phyloP scores from a whole-genome alignment of 1,284 basidiomycete genomes.

The Paramarasmius palmivorus region DNA sequence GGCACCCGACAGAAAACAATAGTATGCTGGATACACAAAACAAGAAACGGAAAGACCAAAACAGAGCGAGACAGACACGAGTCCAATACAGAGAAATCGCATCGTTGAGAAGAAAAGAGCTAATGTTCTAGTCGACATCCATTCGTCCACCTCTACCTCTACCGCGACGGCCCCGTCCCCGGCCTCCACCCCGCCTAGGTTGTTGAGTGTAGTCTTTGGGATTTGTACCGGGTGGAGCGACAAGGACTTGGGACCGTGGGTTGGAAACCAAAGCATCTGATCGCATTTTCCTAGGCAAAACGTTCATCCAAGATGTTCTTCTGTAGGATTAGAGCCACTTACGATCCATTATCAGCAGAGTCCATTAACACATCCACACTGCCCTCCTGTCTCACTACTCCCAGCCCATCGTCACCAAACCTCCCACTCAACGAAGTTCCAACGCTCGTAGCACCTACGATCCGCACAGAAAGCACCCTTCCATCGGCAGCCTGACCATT shows the following conservation, averaged over 20 bases:
- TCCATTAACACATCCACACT: conserved; percentile 71
- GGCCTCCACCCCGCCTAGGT: conserved; percentile 30
- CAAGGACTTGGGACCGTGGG: conserved; percentile 68
- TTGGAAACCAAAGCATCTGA: conserved; percentile 74
- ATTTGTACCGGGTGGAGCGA: conserved; percentile 69
- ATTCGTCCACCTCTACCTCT: conserved; percentile 37
- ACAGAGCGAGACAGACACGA: not conserved
- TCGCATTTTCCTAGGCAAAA: conserved; percentile 72
- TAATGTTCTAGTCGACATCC: conserved; percentile 35
- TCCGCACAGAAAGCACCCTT: conserved; percentile 62
- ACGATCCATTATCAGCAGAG: conserved; percentile 56
- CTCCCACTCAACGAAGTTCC: conserved; percentile 56
- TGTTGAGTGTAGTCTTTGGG: conserved; percentile 51
- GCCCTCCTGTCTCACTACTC: conserved; percentile 60
- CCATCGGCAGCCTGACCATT: conserved; percentile 83
- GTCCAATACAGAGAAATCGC: not conserved
- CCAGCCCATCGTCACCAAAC: conserved; percentile 54
- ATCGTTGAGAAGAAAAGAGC: not conserved
- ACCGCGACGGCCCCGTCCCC: conserved; percentile 37
- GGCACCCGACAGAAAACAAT: too few species aligned
- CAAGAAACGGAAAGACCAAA: not conserved
- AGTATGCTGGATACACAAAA: not conserved
- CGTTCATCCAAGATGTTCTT: conserved; percentile 11
- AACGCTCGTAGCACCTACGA: conserved; percentile 56
- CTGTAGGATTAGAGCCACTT: conserved; percentile 32